Percentiles rank a stretch among this genome's conserved stretches.
Evolutionary conservation across 257 asterid genomes (phyloP).

Genomic region (Nicotiana attenuata): DNA sequence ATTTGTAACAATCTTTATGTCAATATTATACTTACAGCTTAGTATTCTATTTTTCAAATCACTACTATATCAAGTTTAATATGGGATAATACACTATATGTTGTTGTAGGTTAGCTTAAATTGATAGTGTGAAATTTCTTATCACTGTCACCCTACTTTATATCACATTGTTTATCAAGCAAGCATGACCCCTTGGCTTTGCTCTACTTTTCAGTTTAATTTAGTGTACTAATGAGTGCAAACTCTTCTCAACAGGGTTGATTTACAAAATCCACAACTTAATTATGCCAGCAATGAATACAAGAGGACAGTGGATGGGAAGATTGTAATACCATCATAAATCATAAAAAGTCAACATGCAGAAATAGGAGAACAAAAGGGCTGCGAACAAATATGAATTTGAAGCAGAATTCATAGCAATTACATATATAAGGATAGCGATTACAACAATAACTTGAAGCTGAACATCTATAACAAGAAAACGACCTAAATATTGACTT

Average conservation of each 20-base stretch:
- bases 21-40: too few species aligned
- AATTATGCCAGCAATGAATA: background rate
- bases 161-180: too few species aligned
- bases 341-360: background rate
- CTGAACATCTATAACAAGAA: background rate
- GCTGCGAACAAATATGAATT: background rate
- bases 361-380: background rate
- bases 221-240: too few species aligned
- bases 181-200: too few species aligned
- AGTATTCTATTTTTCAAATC: too few species aligned
- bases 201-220: too few species aligned
- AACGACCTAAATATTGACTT: background rate
- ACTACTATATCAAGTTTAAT: too few species aligned
- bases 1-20: background rate
- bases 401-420: constrained; percentile 9
- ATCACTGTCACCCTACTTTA: too few species aligned
- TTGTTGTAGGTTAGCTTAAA: too few species aligned
- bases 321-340: background rate
- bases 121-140: too few species aligned
- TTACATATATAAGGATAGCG: constrained; percentile 12
- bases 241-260: too few species aligned
- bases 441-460: background rate
- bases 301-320: background rate
- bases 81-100: too few species aligned
- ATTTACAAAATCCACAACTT: background rate